Evolutionary conservation across 768 basidiomycete species (phyloP).

Genomic region (Leccinum incarnatum): DNA sequence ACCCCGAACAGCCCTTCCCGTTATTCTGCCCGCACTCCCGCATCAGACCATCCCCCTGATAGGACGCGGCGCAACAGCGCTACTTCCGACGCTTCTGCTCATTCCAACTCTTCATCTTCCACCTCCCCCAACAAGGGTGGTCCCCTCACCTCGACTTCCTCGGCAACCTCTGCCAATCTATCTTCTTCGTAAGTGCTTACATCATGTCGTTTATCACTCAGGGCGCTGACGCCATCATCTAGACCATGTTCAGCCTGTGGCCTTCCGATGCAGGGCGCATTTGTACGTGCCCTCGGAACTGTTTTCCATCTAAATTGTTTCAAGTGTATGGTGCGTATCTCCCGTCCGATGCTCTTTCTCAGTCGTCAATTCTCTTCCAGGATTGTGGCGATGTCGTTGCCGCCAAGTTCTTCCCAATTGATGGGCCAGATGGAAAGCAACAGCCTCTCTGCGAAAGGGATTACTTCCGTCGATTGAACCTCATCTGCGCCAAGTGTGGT

Average conservation of each 20-base stretch:
- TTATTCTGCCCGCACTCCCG: slow-evolving; percentile 48
- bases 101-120: slow-evolving; percentile 52
- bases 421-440: slow-evolving; percentile 84
- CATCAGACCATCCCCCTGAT: slow-evolving; percentile 52
- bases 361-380: slow-evolving; percentile 39
- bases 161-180: slow-evolving; percentile 49
- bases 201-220: slow-evolving; percentile 9
- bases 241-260: slow-evolving; percentile 78
- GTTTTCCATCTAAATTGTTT: slow-evolving; percentile 98
- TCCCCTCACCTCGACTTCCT: slow-evolving; percentile 52
- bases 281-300: slow-evolving; percentile 90
- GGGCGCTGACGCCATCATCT: not conserved
- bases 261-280: slow-evolving; percentile 88
- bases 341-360: not conserved
- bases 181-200: slow-evolving; percentile 54
- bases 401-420: slow-evolving; percentile 98
- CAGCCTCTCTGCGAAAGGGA: slow-evolving; percentile 97
- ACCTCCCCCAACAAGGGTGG: slow-evolving; percentile 39
- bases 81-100: slow-evolving; percentile 51
- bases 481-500: slow-evolving; percentile 96
- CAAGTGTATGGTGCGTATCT: slow-evolving; percentile 82
- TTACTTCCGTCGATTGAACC: slow-evolving; percentile 92
- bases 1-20: slow-evolving; percentile 50
- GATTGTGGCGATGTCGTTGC: slow-evolving; percentile 97
- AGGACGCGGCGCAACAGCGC: slow-evolving; percentile 45